Conservation (phyloP, 345 rosid genomes). For the Bruguiera gymnorhiza region DNA sequence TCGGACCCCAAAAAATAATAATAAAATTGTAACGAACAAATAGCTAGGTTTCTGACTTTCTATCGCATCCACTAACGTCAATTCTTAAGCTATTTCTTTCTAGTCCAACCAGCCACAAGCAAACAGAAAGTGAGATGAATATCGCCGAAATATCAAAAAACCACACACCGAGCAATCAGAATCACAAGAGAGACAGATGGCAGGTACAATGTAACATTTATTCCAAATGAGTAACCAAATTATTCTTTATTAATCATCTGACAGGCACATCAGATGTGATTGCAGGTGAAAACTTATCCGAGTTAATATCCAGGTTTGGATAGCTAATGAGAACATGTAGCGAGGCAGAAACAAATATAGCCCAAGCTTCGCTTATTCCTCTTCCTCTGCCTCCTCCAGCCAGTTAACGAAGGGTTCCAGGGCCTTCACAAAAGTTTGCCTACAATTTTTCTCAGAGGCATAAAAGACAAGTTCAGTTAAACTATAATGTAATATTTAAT, state of each 20-base stretch:
- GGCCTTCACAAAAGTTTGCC: slow-evolving; percentile 92
- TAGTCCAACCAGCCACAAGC: too few relatives aligned
- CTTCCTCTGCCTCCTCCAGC: slow-evolving; percentile 99
- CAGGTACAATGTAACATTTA: slow-evolving; percentile 8
- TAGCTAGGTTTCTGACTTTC: too few relatives aligned
- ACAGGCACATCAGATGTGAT: slow-evolving; percentile 16
- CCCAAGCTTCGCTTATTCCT: slow-evolving; percentile 42
- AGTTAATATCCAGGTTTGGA: not conserved
- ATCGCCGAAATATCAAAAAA: too few relatives aligned
- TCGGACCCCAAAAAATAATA: too few relatives aligned
- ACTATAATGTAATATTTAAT: too few relatives aligned
- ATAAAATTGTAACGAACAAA: too few relatives aligned
- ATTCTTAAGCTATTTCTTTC: too few relatives aligned
- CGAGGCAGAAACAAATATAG: too few relatives aligned
- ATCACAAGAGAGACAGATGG: not conserved
- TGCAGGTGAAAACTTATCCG: slow-evolving; percentile 12
- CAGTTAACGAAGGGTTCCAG: slow-evolving; percentile 90
- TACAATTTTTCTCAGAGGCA: slow-evolving; percentile 10
- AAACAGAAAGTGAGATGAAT: too few relatives aligned
- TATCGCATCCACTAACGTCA: too few relatives aligned
- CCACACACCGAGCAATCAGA: too few relatives aligned
- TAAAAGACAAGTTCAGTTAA: too few relatives aligned
- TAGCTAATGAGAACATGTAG: slow-evolving; percentile 1
- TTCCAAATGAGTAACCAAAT: slow-evolving; percentile 12
- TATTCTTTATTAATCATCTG: not conserved